phyloP scores from a whole-genome alignment of 2,329 filamentous ascomycete genomes.

The Penicillium expansum region DNA sequence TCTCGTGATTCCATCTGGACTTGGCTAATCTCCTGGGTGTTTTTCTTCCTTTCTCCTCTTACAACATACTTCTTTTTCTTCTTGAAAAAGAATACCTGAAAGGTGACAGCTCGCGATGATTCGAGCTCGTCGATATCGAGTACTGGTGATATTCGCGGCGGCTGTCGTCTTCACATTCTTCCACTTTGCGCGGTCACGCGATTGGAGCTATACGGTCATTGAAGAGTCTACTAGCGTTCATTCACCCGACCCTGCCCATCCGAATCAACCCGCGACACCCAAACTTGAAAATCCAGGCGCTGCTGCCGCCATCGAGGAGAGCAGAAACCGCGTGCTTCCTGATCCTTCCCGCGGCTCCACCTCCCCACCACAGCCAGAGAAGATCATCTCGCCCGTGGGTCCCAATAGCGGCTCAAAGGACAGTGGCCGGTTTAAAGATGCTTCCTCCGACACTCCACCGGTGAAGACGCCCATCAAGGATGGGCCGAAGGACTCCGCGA shows the following conservation, averaged over 20 bases:
- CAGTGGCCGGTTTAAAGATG: neutral
- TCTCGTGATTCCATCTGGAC: conserved; percentile 13
- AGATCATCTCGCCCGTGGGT: conserved; percentile 4
- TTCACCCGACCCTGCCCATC: conserved; percentile 3
- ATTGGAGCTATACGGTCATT: conserved; percentile 30
- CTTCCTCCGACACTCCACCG: neutral
- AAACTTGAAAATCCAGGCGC: neutral
- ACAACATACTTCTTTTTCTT: neutral
- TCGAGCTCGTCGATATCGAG: conserved; percentile 49
- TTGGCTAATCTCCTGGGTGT: neutral
- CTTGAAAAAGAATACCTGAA: neutral
- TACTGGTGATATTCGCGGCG: conserved; percentile 46
- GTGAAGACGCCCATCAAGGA: conserved; percentile 9
- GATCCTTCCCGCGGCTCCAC: conserved; percentile 16
- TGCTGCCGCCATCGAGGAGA: conserved; percentile 9
- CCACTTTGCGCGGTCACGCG: conserved; percentile 50
- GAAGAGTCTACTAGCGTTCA: conserved; percentile 9
- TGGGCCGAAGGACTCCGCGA: neutral
- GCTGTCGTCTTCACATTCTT: conserved; percentile 48
- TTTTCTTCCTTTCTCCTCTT: conserved; percentile 4
- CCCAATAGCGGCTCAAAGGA: conserved; percentile 6
- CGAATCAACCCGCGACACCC: conserved; percentile 7
- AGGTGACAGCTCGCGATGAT: conserved; percentile 40
- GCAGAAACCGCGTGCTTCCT: conserved; percentile 12
- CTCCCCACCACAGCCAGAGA: conserved; percentile 9